Base-by-base conservation (phyloP, 257 asterid genomes). In the Gentiana macrophylla region DNA sequence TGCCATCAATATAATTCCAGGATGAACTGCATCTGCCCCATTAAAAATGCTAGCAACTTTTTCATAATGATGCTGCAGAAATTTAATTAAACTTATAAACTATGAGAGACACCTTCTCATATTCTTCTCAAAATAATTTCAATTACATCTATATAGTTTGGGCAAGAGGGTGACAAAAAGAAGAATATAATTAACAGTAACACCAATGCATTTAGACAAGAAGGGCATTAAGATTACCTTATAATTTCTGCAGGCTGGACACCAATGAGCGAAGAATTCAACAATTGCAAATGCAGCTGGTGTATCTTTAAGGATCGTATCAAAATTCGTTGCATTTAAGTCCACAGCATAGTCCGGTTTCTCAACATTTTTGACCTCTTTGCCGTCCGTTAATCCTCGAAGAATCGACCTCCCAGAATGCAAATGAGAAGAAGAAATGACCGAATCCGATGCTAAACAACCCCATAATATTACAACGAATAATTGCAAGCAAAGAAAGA, bases 201-300 rank as follows among this genome's bases (percentile, higher is more conserved):
- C 24, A 24, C 24, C 24, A 24, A 24, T 24, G 24, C 24, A 24
- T 24, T 24, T 24, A 0, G 24, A 24, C 24, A 41, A 41, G 44
- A 41, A 2, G 46, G 46, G 46, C 5, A 8, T 38, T 41, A 4
- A 1, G 9, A 41, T 3, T 41, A 41, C 46, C 46, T 41, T 41
- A 41, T 41, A 41, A 5, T 41, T 41, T 5, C 46, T 41, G 9
- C 46, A 41, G 46, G 46, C 46, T 3, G 46, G 46, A 41, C 46
- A 89, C 97, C 97, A 89, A 67, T 81, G 78, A 37, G 97, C 97
- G 64, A 76, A 89, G 79, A 89, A 89, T 68, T 89, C 94, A 52
- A 89, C 94, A 66, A 89, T 57, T 51, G 94, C 92, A 62, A 62
- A 77, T 63, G 88, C 72, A 13, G 86, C 82, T 37, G 89, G 84